Evolutionary conservation across 306 rosid genomes (phyloP), one percentile per base, ranked within the genome.

Genomic region (Prunus padus): DNA sequence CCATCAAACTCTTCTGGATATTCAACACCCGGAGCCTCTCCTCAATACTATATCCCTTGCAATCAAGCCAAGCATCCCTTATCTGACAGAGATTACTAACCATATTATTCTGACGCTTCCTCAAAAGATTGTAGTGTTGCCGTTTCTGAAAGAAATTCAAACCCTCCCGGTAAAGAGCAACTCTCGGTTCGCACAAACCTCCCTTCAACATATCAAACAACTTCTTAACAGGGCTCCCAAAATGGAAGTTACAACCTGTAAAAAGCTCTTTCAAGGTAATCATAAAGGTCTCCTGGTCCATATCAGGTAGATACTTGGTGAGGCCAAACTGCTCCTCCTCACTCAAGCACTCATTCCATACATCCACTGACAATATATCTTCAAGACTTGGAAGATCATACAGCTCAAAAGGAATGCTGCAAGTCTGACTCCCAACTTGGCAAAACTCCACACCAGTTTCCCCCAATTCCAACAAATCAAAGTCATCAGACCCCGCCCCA

Each of bases 401-500:
- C 4, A 96, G 87, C 81, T 92, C 99, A 72, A 92, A 81, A 0
- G 99, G 98, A 87, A 96, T 89, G 83, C 90, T 88, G 71, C 99
- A 92, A 65, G 98, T 96, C 84, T 92, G 96, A 69, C 88, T 91
- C 83, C 91, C 98, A 78, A 96, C 82, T 76, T 92, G 99, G 75
- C 98, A 96, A 89, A 92, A 96, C 86, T 96, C 99, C 8, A 88
- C 98, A 12, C 96, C 89, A 0, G 96, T 92, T 78, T 96, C 99
- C 62, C 98, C 98, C 86, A 93, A 83, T 86, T 96, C 98, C 75
- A 96, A 85, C 84, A 93, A 86, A 87, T 96, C 99, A 87, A 91
- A 96, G 86, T 96, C 99, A 81, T 96, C 99, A 4, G 99, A 96
- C 71, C 98, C 99, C 0, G 99, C 98, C 84, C 99, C 98, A 4